Percentiles rank a stretch among this genome's conserved stretches.
phyloP scores from a whole-genome alignment of 1,284 basidiomycete species.

The Lignosus rhinocerotis region DNA sequence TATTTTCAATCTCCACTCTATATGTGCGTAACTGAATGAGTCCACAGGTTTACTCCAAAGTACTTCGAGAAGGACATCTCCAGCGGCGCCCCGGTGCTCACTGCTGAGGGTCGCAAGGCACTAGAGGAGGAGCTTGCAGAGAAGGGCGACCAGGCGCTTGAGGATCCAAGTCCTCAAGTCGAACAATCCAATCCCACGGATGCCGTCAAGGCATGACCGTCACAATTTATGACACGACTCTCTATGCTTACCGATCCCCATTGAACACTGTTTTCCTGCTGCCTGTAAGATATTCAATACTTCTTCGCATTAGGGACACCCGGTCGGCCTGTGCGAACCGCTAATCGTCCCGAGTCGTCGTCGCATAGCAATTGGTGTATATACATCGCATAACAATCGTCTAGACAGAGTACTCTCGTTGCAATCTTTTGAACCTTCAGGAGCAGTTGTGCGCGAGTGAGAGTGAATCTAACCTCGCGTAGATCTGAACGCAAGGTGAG shows the following conservation, averaged over 20 bases:
- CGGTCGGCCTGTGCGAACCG: conserved; percentile 5
- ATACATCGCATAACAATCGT: conserved; percentile 9
- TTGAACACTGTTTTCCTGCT: neutral
- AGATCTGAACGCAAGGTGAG: conserved; percentile 14
- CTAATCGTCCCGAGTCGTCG: conserved; percentile 2
- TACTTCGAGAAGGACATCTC: conserved; percentile 79
- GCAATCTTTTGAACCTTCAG: neutral
- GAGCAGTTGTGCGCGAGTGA: neutral
- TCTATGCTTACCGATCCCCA: neutral
- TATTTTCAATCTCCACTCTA: conserved; percentile 27
- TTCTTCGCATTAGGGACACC: conserved; percentile 8
- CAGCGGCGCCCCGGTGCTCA: conserved; percentile 76
- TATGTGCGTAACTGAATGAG: neutral
- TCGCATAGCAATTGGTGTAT: conserved; percentile 7
- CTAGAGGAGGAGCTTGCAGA: conserved; percentile 69
- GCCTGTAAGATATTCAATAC: conserved; percentile 21
- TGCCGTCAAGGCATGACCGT: conserved; percentile 16
- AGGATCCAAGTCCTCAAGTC: conserved; percentile 30
- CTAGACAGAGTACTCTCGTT: neutral
- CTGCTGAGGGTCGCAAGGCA: conserved; percentile 66
- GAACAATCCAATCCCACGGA: conserved; percentile 7
- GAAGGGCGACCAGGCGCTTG: conserved; percentile 12
- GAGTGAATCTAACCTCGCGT: conserved; percentile 4
- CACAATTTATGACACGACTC: conserved; percentile 8
- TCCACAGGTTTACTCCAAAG: conserved; percentile 70